Conservation (phyloP, 495 filamentous ascomycete genomes). For the Podospora sp. region DNA sequence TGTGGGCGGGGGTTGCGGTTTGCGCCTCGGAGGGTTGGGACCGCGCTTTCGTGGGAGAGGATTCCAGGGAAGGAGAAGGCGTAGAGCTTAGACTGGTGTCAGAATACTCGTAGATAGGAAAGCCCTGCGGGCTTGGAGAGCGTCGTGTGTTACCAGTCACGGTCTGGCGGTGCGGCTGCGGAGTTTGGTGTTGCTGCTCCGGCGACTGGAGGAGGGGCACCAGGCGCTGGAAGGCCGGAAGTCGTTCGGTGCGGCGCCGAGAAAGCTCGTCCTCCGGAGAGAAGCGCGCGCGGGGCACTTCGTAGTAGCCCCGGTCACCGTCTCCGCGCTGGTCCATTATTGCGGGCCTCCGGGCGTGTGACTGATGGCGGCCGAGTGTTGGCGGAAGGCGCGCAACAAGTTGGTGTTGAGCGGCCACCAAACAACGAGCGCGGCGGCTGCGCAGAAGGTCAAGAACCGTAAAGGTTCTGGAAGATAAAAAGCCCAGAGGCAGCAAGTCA, state of each 20-base stretch:
- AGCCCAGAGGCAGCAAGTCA: too few relatives aligned
- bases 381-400: too few relatives aligned
- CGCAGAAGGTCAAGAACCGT: too few relatives aligned
- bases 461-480: too few relatives aligned
- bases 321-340: background rate
- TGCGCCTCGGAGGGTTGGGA: background rate
- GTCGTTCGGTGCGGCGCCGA: background rate
- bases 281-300: background rate
- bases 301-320: background rate
- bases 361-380: too few relatives aligned
- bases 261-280: background rate
- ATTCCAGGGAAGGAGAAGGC: background rate
- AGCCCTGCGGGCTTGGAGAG: background rate
- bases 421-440: too few relatives aligned
- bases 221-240: background rate
- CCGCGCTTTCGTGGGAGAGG: too few relatives aligned
- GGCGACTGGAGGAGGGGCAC: background rate
- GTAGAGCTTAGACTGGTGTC: background rate
- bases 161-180: background rate
- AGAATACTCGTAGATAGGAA: background rate
- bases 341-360: too few relatives aligned
- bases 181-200: background rate
- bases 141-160: background rate
- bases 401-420: too few relatives aligned
- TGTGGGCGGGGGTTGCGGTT: background rate